These are phyloP conservation scores for Boletus holoroseus DNA, from an alignment of 1,284 basidiomycete genomes.

Conservation along the genomic window DNA sequence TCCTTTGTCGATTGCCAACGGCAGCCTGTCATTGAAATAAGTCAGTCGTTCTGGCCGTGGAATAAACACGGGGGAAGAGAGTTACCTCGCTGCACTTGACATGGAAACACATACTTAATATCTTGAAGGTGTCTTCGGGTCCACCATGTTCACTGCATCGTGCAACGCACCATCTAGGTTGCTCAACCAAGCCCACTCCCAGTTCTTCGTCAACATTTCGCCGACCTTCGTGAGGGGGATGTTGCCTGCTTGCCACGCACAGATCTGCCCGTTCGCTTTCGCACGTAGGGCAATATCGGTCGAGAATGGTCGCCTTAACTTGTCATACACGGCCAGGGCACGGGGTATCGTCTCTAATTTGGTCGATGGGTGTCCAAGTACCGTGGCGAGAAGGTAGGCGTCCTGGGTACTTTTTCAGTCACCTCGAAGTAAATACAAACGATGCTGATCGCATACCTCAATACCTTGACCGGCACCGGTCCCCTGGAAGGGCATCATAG, in stretches of 20 bases:
- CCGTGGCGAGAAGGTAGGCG: slow-evolving; percentile 38
- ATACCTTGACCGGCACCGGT: slow-evolving; percentile 53
- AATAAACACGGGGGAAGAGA: background rate
- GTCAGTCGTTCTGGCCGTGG: background rate
- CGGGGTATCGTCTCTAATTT: slow-evolving; percentile 33
- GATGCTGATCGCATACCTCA: slow-evolving; percentile 36
- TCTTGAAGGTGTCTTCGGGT: background rate
- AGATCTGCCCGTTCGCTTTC: slow-evolving; percentile 17
- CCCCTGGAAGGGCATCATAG: slow-evolving; percentile 52
- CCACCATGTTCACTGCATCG: slow-evolving; percentile 21
- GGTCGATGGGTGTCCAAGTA: slow-evolving; percentile 41
- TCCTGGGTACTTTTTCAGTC: slow-evolving; percentile 28
- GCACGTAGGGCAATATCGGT: slow-evolving; percentile 26
- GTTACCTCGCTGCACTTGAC: background rate
- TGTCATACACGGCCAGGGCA: slow-evolving; percentile 40
- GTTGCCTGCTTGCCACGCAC: slow-evolving; percentile 11
- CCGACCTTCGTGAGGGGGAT: slow-evolving; percentile 14
- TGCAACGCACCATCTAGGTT: slow-evolving; percentile 23
- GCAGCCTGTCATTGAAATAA: background rate
- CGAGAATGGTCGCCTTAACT: slow-evolving; percentile 40
- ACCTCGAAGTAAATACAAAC: no score
- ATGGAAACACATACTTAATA: background rate
- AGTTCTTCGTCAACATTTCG: slow-evolving; percentile 20
- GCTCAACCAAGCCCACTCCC: slow-evolving; percentile 32
- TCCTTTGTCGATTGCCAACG: background rate